phyloP scores from a whole-genome alignment of 495 filamentous ascomycete genomes.

The Hypoxylon intermedium region DNA sequence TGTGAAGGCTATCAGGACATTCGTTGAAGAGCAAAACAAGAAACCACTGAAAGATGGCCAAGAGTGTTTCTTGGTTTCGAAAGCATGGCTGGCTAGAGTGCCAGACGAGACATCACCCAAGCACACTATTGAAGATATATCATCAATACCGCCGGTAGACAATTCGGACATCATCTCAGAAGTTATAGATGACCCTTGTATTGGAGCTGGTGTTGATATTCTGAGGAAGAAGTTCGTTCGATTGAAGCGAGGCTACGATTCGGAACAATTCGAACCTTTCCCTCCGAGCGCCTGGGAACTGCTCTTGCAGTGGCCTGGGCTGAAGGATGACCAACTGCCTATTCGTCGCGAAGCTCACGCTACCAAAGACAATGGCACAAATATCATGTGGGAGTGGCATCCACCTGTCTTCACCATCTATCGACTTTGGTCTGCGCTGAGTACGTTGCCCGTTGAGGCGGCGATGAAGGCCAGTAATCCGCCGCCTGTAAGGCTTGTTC shows the following conservation, averaged over 20 bases:
- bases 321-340: constrained; percentile 70
- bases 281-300: constrained; percentile 81
- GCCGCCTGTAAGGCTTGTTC: constrained; percentile 65
- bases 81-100: constrained; percentile 78
- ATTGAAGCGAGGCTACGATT: constrained; percentile 72
- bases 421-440: constrained; percentile 69
- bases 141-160: constrained; percentile 67
- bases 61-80: constrained; percentile 79
- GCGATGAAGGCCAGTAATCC: constrained; percentile 63
- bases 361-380: constrained; percentile 65
- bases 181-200: constrained; percentile 53
- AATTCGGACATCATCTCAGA: constrained; percentile 74
- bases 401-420: constrained; percentile 88
- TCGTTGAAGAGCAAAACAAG: constrained; percentile 62
- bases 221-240: constrained; percentile 68
- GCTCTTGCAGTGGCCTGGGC: constrained; percentile 81
- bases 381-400: constrained; percentile 82
- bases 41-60: constrained; percentile 68
- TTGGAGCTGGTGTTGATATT: constrained; percentile 43
- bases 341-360: constrained; percentile 79
- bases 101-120: constrained; percentile 38
- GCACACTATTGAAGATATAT: constrained; percentile 22
- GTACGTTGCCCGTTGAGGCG: constrained; percentile 62
- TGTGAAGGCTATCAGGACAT: constrained; percentile 69
- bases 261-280: constrained; percentile 77